Base-by-base conservation (phyloP, 1,284 basidiomycete genomes). In the Paramarasmius palmivorus region DNA sequence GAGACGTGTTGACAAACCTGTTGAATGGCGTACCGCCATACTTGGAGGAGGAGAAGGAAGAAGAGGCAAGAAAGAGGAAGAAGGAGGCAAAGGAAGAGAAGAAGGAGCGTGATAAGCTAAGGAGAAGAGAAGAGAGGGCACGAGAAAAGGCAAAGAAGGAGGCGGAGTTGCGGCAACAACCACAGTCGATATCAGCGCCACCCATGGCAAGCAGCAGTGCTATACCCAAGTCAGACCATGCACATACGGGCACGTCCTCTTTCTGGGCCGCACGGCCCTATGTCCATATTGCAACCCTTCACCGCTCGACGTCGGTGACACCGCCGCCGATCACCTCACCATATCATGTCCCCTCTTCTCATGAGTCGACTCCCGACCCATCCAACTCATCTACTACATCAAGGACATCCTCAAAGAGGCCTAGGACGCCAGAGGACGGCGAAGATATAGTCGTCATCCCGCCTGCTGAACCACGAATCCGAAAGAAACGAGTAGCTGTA, bases 1-100 rank as follows among this genome's bases (percentile, higher is more conserved):
- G 88, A 65, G 88, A 90, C 70, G 86, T 87, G 56, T 75, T 91
- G 59, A 91, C 88, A 12, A 88, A 84, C 68, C 66, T 90, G 42
- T 72, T 90, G 62, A 90, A 91, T 64, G 86, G 88, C 52, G 83
- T 90, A 38, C 78, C 77, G 0, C 79, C 80, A 6, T 84, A 88
- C 64, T 75, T 69, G 26, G 76, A 84, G 35, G 86, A 87, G 68
- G 78, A 76, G 72, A 56, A 80, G 84, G 65, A 81, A 73, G 68
- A 78, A 70, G 67, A 77, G 76, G 57, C 73, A 69, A 53, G 48
- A 77, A 45, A 78, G 61, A 73, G 63, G 58, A 67, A 66, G 59
- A 50, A 39, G 50, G 48, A 40, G 62, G 42, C 37, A 69, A 68
- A 58, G 69, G 68, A 38, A 69, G 66, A 32, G 64, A 81, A 72